Evolutionary conservation across 768 basidiomycete species (phyloP).

Genomic region (Grammothele lineata): DNA sequence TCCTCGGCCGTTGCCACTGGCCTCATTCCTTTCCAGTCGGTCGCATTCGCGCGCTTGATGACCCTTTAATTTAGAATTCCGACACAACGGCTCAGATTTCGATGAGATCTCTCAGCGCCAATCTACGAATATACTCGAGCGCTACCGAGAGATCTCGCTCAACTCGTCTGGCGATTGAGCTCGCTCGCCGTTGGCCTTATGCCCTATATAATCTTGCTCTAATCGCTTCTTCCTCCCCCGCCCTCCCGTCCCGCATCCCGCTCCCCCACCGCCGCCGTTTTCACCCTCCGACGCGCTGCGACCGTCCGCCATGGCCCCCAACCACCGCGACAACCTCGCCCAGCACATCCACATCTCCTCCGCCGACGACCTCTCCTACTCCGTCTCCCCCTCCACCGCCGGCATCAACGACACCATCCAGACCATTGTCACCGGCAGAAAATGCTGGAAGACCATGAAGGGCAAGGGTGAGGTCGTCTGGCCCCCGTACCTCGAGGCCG

Average conservation of each 20-base stretch:
- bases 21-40: no score
- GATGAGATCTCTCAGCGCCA: no score
- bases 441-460: conserved; percentile 68
- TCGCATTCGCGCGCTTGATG: no score
- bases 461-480: conserved; percentile 75
- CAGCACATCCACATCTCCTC: conserved; percentile 28
- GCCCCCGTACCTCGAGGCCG: conserved; percentile 78
- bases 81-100: no score
- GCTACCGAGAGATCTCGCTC: no score
- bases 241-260: conserved; percentile 7
- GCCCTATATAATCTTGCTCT: conserved; percentile 15
- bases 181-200: conserved; percentile 3
- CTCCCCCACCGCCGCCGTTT: conserved; percentile 5
- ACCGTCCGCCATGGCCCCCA: conserved; percentile 13
- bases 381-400: conserved; percentile 17
- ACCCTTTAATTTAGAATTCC: no score
- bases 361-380: conserved; percentile 26
- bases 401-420: conserved; percentile 27
- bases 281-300: conserved; percentile 9
- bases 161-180: no score
- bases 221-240: conserved; percentile 11
- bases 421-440: conserved; percentile 28
- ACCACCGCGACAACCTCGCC: conserved; percentile 16
- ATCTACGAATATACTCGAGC: no score
- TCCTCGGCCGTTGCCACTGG: no score